phyloP scores from a whole-genome alignment of 2,329 filamentous ascomycete genomes.

The Didymella pomorum region DNA sequence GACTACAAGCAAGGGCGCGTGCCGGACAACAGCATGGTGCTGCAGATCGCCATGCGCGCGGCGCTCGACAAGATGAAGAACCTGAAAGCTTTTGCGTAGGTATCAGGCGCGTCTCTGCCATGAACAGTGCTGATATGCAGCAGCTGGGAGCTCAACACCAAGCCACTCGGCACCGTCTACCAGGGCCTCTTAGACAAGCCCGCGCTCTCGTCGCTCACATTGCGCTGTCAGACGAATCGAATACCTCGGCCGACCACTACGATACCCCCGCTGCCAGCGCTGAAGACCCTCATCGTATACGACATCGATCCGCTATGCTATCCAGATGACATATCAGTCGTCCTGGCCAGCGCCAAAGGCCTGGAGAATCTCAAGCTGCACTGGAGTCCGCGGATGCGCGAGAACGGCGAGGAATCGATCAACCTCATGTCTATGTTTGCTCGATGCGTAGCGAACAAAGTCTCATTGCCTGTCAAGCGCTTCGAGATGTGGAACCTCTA shows the following conservation, averaged over 20 bases:
- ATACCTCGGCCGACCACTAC: conserved; percentile 65
- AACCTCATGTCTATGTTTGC: conserved; percentile 64
- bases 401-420: conserved; percentile 65
- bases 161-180: conserved; percentile 67
- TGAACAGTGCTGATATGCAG: conserved; percentile 27
- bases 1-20: conserved; percentile 67
- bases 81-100: conserved; percentile 61
- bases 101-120: neutral
- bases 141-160: conserved; percentile 68
- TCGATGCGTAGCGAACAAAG: conserved; percentile 58
- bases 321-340: conserved; percentile 67
- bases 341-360: conserved; percentile 63
- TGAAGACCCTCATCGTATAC: conserved; percentile 62
- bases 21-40: conserved; percentile 70
- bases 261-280: conserved; percentile 64
- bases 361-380: conserved; percentile 65
- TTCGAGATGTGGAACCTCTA: conserved; percentile 67
- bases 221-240: conserved; percentile 64
- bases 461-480: conserved; percentile 58
- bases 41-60: conserved; percentile 67
- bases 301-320: conserved; percentile 71
- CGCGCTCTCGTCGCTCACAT: conserved; percentile 61
- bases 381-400: conserved; percentile 69
- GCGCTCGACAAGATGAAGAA: conserved; percentile 66
- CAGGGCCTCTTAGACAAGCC: conserved; percentile 61